Evolutionary conservation across 2,329 filamentous ascomycete genomes (phyloP).

Genomic region (Aspergillus melleus): DNA sequence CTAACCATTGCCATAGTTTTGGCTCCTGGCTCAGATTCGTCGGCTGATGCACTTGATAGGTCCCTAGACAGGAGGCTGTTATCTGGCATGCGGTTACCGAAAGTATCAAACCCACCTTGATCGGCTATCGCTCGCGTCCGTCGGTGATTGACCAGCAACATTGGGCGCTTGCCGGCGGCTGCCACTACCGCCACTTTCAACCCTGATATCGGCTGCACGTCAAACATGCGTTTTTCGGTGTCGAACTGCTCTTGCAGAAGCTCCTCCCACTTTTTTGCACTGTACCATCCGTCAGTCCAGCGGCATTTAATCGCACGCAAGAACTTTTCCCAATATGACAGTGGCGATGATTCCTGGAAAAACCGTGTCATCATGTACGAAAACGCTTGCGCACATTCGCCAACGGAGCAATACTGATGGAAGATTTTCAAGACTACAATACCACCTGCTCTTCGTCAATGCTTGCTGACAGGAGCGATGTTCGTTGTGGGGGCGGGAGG

Average conservation of each 20-base stretch:
- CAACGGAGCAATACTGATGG: neutral
- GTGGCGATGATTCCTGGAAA: neutral
- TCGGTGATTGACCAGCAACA: neutral
- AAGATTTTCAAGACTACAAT: neutral
- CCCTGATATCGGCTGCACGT: neutral
- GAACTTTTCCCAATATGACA: neutral
- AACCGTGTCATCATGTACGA: neutral
- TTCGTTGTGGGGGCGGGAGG: too few species aligned
- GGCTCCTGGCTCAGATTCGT: neutral
- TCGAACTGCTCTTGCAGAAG: neutral
- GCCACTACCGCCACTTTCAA: neutral
- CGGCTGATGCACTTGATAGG: neutral
- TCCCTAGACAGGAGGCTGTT: too few species aligned
- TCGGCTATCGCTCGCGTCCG: neutral
- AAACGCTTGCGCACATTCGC: neutral
- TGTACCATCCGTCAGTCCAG: slow-evolving; percentile 1
- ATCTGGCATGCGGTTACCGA: too few species aligned
- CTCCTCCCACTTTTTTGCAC: neutral
- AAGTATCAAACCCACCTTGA: neutral
- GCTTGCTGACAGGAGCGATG: neutral
- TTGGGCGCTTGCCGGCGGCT: neutral
- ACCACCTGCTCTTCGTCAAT: neutral
- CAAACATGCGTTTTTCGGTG: neutral
- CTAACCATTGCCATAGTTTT: neutral
- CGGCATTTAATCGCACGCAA: neutral